phyloP scores from a whole-genome alignment of 2,329 filamentous ascomycete genomes.

The Phyllosticta citribraziliensis region DNA sequence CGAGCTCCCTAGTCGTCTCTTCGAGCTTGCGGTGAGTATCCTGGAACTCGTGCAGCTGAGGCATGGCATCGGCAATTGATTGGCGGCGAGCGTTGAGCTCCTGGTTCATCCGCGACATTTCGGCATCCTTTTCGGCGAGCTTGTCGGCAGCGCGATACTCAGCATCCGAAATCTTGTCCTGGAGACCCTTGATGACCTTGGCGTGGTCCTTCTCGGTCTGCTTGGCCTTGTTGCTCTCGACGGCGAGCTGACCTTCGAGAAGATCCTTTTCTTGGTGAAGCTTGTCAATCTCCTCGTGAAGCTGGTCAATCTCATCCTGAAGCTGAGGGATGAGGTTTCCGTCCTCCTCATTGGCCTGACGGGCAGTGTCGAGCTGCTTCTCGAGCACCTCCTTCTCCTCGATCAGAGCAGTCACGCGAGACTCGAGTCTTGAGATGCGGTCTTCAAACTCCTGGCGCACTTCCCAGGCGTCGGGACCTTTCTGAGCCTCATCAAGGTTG shows the following conservation, averaged over 20 bases:
- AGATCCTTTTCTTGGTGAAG: conserved; percentile 4
- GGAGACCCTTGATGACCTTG: conserved; percentile 7
- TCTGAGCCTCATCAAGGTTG: conserved; percentile 4
- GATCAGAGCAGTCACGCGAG: conserved; percentile 4
- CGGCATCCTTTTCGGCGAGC: conserved; percentile 7
- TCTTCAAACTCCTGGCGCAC: conserved; percentile 10
- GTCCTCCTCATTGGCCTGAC: conserved; percentile 7
- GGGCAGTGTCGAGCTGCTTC: conserved; percentile 8
- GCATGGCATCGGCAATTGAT: conserved; percentile 8
- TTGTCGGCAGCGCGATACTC: conserved; percentile 8
- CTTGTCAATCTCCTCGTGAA: conserved; percentile 9
- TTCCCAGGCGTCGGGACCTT: conserved; percentile 5
- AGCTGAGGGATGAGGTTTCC: conserved; percentile 3
- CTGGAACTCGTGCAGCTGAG: conserved; percentile 7
- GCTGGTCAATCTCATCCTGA: conserved; percentile 5
- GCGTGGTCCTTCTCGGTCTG: conserved; percentile 2
- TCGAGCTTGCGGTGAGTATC: conserved; percentile 6
- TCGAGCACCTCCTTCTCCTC: conserved; percentile 9
- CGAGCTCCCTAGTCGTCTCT: conserved; percentile 7
- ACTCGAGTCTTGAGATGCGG: conserved; percentile 2
- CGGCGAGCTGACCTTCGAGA: conserved; percentile 4
- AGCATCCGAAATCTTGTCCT: conserved; percentile 8
- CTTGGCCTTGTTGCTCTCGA: conserved; percentile 4
- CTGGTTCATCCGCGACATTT: conserved; percentile 10
- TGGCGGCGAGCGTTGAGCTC: conserved; percentile 8